Conservation (phyloP, 192 early-diverging fungal species). For the Phlyctochytrium arcticum region DNA sequence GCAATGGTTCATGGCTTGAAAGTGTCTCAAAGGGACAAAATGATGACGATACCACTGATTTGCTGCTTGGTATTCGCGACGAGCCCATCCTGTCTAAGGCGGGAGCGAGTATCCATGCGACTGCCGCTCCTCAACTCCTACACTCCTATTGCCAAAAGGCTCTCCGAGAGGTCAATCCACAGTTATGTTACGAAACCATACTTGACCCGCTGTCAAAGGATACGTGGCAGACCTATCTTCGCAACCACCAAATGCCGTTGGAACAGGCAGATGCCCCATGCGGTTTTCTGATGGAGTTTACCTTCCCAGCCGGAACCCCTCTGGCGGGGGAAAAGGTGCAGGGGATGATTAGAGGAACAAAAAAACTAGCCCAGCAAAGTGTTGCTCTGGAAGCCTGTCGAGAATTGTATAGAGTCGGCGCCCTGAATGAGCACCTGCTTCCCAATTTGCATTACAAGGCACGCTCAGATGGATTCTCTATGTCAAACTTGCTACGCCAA, state of each 20-base stretch:
- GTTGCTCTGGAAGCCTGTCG: slow-evolving; percentile 68
- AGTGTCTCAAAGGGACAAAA: slow-evolving; percentile 1
- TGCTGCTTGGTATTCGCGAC: slow-evolving; percentile 16
- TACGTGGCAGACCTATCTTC: slow-evolving; percentile 1
- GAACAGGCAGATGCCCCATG: neutral
- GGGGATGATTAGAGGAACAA: slow-evolving; percentile 44
- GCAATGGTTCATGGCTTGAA: neutral
- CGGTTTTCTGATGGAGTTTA: slow-evolving; percentile 11
- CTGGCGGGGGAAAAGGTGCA: slow-evolving; percentile 5
- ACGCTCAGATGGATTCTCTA: slow-evolving; percentile 13
- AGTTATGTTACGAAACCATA: neutral
- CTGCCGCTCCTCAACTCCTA: slow-evolving; percentile 6
- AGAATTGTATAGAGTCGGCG: slow-evolving; percentile 61
- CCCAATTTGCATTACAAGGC: slow-evolving; percentile 31
- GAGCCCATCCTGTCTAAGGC: slow-evolving; percentile 7
- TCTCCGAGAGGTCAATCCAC: neutral
- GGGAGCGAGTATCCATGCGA: slow-evolving; percentile 13
- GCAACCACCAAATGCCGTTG: neutral
- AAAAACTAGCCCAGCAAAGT: slow-evolving; percentile 64
- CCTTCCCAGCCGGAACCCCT: slow-evolving; percentile 9
- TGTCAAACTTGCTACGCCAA: too few relatives aligned
- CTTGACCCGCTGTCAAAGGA: slow-evolving; percentile 1
- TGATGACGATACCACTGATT: slow-evolving; percentile 20
- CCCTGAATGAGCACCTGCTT: slow-evolving; percentile 69
- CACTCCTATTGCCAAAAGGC: slow-evolving; percentile 4